Percentiles rank a stretch among this genome's conserved stretches.
Evolutionary conservation across 176 grass and related monocot species (phyloP).

Genomic region (Aegilops longissima): DNA sequence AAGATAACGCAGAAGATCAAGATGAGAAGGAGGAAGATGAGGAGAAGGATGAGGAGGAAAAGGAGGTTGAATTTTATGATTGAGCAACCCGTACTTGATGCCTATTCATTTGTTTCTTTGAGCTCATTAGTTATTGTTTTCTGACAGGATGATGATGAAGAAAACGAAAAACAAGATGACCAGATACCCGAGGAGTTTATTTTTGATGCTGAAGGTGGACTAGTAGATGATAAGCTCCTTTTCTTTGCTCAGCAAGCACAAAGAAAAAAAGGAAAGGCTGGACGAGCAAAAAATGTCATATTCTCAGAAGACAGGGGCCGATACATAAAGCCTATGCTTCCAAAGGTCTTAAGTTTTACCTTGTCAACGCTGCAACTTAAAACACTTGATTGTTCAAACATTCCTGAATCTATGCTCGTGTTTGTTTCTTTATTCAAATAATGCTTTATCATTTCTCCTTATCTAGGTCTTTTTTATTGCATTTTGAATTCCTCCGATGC

Average conservation of each 20-base stretch:
- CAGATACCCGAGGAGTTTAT: conserved; percentile 98
- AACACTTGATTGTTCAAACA: conserved; percentile 1
- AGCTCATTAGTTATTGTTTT: conserved; percentile 17
- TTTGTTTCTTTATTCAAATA: neutral
- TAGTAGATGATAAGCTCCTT: conserved; percentile 93
- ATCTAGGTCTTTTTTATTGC: neutral
- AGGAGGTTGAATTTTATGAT: conserved; percentile 64
- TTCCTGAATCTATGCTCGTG: neutral
- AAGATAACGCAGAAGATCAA: conserved; percentile 89
- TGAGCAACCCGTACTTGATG: conserved; percentile 11
- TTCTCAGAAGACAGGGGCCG: conserved; percentile 97
- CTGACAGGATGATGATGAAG: conserved; percentile 77
- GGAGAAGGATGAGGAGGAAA: conserved; percentile 83
- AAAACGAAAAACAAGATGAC: conserved; percentile 89
- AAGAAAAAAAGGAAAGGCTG: conserved; percentile 85
- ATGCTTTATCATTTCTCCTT: neutral
- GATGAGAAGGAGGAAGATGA: conserved; percentile 86
- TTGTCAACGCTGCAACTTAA: neutral
- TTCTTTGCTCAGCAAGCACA: conserved; percentile 99
- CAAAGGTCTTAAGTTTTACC: conserved; percentile 64
- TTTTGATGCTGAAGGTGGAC: conserved; percentile 95
- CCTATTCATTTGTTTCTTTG: conserved; percentile 28
- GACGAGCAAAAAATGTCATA: conserved; percentile 96
- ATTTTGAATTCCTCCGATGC: conserved; percentile 14
- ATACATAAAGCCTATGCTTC: conserved; percentile 96